Evolutionary conservation across 2,329 filamentous ascomycete species (phyloP).

Genomic region (Paraphaeosphaeria minitans): DNA sequence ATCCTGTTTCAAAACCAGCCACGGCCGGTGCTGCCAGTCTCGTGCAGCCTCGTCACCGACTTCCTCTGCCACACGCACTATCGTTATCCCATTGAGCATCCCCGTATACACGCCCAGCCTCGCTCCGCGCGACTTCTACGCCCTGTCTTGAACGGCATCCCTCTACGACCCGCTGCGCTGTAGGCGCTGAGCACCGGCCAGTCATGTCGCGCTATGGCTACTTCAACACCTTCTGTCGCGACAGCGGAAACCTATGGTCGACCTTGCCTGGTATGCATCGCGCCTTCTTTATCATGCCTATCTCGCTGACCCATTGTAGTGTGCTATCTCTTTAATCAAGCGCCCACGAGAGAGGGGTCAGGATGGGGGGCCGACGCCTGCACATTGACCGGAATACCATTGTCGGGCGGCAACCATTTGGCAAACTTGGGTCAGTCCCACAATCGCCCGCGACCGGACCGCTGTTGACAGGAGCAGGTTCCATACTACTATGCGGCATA

Average conservation of each 20-base stretch:
- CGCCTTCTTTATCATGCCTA: conserved; percentile 17
- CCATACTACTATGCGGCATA: conserved; percentile 79
- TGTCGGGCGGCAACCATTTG: conserved; percentile 67
- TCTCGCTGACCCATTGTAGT: conserved; percentile 42
- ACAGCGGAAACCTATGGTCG: conserved; percentile 50
- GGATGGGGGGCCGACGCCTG: conserved; percentile 68
- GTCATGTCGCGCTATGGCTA: conserved; percentile 46
- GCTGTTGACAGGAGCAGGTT: conserved; percentile 62
- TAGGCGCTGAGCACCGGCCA: conserved; percentile 13
- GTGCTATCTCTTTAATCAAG: conserved; percentile 66
- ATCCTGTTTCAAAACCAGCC: conserved; percentile 18
- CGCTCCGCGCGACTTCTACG: conserved; percentile 9
- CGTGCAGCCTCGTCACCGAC: conserved; percentile 21
- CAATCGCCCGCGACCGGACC: conserved; percentile 10
- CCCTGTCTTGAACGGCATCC: neutral
- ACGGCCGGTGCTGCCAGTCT: conserved; percentile 11
- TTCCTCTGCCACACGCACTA: conserved; percentile 22
- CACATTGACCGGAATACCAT: conserved; percentile 72
- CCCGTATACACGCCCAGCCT: conserved; percentile 10
- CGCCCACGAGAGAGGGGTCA: conserved; percentile 63
- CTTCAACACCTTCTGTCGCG: conserved; percentile 55
- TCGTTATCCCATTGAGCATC: conserved; percentile 19
- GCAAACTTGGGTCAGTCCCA: conserved; percentile 76
- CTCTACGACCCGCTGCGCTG: conserved; percentile 32
- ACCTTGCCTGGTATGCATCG: conserved; percentile 47